A percentile compares a stretch with the other conserved stretches of the same genome.
These are phyloP conservation scores for Vairimorpha apis DNA, from an alignment of 371 early-diverging fungal genomes.

Conservation along the genomic window DNA sequence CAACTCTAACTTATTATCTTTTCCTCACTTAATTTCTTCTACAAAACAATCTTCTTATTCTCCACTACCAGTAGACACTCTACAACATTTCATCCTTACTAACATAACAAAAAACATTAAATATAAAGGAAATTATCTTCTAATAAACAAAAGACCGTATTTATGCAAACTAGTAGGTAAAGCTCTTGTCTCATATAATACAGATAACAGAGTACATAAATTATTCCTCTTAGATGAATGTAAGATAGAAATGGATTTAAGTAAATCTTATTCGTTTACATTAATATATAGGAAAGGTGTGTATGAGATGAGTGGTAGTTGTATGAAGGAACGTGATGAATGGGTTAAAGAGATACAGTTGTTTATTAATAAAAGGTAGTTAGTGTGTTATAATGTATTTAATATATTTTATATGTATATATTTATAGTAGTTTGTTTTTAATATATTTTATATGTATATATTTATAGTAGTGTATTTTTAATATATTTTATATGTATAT, in stretches of 20 bases:
- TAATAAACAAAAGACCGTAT: constrained; percentile 18
- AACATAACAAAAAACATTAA: constrained; percentile 3
- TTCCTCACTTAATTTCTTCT: too few species aligned
- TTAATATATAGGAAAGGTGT: neutral
- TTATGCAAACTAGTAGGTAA: constrained; percentile 33
- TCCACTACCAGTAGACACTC: too few species aligned
- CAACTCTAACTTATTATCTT: too few species aligned
- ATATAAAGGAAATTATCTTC: constrained; percentile 16
- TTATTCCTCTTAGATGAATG: constrained; percentile 18
- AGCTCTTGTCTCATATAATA: constrained; percentile 31
- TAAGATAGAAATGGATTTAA: neutral
- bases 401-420: too few species aligned
- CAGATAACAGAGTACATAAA: constrained; percentile 11
- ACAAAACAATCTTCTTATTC: too few species aligned
- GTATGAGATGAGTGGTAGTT: constrained; percentile 17
- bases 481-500: too few species aligned
- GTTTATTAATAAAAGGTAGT: constrained; percentile 14
- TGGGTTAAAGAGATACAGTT: constrained; percentile 21
- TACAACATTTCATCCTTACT: constrained; percentile 26
- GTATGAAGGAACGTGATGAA: constrained; percentile 28
- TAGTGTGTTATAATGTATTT: too few species aligned
- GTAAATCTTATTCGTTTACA: neutral
- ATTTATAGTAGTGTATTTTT: too few species aligned
- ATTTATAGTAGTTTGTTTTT: too few species aligned
- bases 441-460: too few species aligned